These are phyloP conservation scores for Didymella pinodella DNA, from an alignment of 2,329 filamentous ascomycete genomes.

Conservation along the genomic window DNA sequence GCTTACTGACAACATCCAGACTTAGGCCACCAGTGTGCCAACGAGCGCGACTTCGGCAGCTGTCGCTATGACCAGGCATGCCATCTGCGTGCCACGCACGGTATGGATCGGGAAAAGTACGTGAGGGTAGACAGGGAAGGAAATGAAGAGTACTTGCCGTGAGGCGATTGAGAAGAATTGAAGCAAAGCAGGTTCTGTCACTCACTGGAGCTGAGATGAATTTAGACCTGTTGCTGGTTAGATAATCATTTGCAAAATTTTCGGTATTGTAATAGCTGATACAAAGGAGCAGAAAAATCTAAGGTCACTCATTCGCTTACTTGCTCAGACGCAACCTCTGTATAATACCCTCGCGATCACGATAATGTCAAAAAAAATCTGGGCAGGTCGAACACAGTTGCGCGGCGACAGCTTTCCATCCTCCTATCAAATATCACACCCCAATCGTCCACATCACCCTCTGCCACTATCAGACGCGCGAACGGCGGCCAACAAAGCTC, in stretches of 20 bases:
- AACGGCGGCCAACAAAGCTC: constrained; percentile 15
- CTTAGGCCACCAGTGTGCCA: constrained; percentile 52
- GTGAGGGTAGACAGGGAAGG: constrained; percentile 38
- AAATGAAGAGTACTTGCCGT: constrained; percentile 28
- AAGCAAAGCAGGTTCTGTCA: neutral
- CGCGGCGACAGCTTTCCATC: neutral
- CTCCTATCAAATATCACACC: neutral
- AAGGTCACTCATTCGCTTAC: neutral
- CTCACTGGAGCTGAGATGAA: neutral
- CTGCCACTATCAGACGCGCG: constrained; percentile 4
- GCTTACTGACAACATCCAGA: constrained; percentile 25
- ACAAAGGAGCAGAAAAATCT: neutral
- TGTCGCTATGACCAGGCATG: constrained; percentile 50
- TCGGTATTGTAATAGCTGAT: neutral
- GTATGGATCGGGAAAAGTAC: constrained; percentile 49
- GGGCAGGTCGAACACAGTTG: neutral
- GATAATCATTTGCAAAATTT: neutral
- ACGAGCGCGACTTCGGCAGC: constrained; percentile 49
- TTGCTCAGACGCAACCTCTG: constrained; percentile 7
- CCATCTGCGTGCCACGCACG: constrained; percentile 50
- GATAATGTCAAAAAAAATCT: neutral
- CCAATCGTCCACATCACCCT: neutral
- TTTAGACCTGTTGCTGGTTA: neutral
- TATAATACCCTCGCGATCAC: neutral
- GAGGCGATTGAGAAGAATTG: neutral